These are phyloP conservation scores for Phlegmacium glaucopus DNA, from an alignment of 768 basidiomycete genomes.

Conservation along the genomic window DNA sequence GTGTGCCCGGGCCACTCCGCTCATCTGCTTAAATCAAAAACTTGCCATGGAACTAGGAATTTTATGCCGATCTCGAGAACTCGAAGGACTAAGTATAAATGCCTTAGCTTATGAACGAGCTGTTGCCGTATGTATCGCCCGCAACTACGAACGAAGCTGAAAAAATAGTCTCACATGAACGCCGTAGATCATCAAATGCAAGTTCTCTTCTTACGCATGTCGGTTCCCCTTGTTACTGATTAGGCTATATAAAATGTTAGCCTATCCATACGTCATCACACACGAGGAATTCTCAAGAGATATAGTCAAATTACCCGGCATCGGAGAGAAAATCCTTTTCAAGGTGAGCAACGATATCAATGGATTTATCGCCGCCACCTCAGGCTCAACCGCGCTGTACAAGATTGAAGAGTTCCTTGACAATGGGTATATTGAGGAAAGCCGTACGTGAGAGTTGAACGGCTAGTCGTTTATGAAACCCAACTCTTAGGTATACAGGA, in stretches of 20 bases:
- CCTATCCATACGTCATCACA: slow-evolving; percentile 46
- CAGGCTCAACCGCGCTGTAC: slow-evolving; percentile 23
- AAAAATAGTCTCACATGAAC: not conserved
- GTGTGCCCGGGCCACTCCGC: slow-evolving; percentile 60
- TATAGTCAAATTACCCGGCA: slow-evolving; percentile 39
- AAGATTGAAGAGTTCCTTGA: slow-evolving; percentile 60
- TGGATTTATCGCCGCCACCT: not conserved
- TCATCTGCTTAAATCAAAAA: slow-evolving; percentile 66
- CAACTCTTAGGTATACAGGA: slow-evolving; percentile 27
- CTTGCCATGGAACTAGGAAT: slow-evolving; percentile 57
- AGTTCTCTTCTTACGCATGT: slow-evolving; percentile 3
- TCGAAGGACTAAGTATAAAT: slow-evolving; percentile 68
- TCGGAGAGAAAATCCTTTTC: slow-evolving; percentile 48
- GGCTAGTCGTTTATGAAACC: slow-evolving; percentile 30
- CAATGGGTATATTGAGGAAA: slow-evolving; percentile 55
- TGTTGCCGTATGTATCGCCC: slow-evolving; percentile 53
- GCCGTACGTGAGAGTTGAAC: slow-evolving; percentile 35
- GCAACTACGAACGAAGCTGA: not conserved
- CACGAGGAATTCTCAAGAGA: slow-evolving; percentile 32
- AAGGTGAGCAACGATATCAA: slow-evolving; percentile 34
- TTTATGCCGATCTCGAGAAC: slow-evolving; percentile 51
- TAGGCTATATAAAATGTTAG: slow-evolving; percentile 32
- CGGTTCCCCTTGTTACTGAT: slow-evolving; percentile 1
- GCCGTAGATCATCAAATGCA: slow-evolving; percentile 28
- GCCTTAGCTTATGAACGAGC: slow-evolving; percentile 71